Evolutionary conservation across 306 rosid species (phyloP).

Genomic region (Vicia villosa): DNA sequence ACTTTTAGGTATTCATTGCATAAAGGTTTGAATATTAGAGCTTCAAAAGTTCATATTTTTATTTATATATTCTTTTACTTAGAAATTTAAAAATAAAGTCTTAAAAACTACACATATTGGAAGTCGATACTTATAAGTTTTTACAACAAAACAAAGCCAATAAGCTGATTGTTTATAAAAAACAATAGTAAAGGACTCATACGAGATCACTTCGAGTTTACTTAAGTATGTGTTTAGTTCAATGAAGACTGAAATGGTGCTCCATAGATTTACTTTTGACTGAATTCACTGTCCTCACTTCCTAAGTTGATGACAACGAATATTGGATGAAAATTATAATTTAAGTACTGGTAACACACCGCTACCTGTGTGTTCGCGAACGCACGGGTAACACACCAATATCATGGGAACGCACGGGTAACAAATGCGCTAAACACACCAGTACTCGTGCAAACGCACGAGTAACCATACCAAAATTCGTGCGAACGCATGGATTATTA

Average conservation of each 20-base stretch:
- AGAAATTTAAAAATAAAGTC: neutral
- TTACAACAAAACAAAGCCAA: neutral
- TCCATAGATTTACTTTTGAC: neutral
- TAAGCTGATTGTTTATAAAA: neutral
- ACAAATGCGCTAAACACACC: too few relatives aligned
- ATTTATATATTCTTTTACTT: neutral
- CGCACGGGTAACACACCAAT: too few relatives aligned
- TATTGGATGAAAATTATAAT: too few relatives aligned
- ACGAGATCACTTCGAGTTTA: neutral
- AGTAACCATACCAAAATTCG: too few relatives aligned
- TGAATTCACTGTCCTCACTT: neutral
- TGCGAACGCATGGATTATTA: too few relatives aligned
- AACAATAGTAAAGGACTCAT: neutral
- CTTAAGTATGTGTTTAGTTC: neutral
- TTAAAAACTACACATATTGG: neutral
- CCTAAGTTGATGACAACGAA: slow-evolving; percentile 3
- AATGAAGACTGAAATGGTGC: too few relatives aligned
- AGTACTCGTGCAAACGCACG: too few relatives aligned
- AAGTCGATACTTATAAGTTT: neutral
- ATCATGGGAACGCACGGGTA: too few relatives aligned
- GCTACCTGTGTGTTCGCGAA: too few relatives aligned
- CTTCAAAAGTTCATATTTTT: neutral
- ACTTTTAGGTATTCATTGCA: neutral
- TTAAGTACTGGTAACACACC: too few relatives aligned
- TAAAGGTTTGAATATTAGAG: neutral